Evolutionary conservation across 495 filamentous ascomycete genomes (phyloP).

Genomic region (Penicillium salamii): DNA sequence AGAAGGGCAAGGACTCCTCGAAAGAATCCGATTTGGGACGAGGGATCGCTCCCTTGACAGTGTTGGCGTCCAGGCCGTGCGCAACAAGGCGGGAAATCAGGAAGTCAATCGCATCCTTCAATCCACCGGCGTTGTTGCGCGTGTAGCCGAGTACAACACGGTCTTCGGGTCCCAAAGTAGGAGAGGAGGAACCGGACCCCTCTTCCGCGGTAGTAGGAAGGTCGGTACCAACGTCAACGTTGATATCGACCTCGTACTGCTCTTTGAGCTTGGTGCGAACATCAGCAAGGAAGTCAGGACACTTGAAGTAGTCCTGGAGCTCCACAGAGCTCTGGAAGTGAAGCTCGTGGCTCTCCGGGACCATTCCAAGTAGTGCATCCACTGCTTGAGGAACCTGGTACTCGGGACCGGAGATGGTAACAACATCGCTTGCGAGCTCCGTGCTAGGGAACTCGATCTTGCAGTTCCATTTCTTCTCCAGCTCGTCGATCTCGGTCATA

Average conservation of each 20-base stretch:
- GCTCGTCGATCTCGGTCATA: constrained; percentile 82
- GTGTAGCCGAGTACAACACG: constrained; percentile 73
- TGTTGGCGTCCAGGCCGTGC: constrained; percentile 77
- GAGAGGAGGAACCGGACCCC: constrained; percentile 36
- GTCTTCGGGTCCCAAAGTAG: constrained; percentile 43
- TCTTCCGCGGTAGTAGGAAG: constrained; percentile 22
- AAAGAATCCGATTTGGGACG: constrained; percentile 98
- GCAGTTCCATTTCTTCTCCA: constrained; percentile 99
- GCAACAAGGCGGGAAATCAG: constrained; percentile 77
- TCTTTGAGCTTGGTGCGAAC: constrained; percentile 78
- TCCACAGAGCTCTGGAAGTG: constrained; percentile 70
- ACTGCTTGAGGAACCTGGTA: constrained; percentile 96
- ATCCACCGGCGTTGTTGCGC: constrained; percentile 91
- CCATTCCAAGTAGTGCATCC: constrained; percentile 94
- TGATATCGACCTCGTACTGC: constrained; percentile 87
- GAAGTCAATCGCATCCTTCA: constrained; percentile 96
- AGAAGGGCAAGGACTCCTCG: constrained; percentile 92
- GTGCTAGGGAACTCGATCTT: constrained; percentile 97
- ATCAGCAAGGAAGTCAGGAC: constrained; percentile 70
- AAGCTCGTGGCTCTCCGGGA: constrained; percentile 92
- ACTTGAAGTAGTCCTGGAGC: constrained; percentile 74
- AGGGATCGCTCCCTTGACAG: constrained; percentile 89
- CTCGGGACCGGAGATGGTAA: constrained; percentile 91
- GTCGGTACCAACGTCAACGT: constrained; percentile 54
- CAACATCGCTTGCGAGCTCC: constrained; percentile 92